phyloP scores from a whole-genome alignment of 2,329 filamentous ascomycete genomes.

The Pestalotiopsis sp. region DNA sequence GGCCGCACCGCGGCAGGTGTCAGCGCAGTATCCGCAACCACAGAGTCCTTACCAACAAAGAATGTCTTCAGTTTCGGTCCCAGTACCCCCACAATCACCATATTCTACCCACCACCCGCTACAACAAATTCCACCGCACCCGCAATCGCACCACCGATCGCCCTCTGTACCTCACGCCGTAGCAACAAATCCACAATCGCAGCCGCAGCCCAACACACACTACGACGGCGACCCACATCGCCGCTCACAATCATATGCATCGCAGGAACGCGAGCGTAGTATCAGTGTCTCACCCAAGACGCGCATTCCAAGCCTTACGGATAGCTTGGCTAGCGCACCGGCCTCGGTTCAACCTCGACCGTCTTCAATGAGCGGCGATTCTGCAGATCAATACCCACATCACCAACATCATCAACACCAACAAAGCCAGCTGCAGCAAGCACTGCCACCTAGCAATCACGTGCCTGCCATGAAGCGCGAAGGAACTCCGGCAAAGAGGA shows the following conservation, averaged over 20 bases:
- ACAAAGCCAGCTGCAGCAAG: conserved; percentile 15
- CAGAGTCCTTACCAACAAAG: conserved; percentile 64
- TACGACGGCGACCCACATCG: conserved; percentile 50
- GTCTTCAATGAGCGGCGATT: conserved; percentile 24
- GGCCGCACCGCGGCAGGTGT: conserved; percentile 44
- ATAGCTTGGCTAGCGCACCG: conserved; percentile 22
- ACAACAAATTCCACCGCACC: conserved; percentile 23
- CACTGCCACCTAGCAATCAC: conserved; percentile 24
- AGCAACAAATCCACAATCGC: conserved; percentile 31
- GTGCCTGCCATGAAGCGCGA: conserved; percentile 33
- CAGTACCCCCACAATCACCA: conserved; percentile 30
- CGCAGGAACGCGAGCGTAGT: conserved; percentile 68
- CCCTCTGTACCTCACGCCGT: conserved; percentile 37
- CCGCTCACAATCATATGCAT: conserved; percentile 52
- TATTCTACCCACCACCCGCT: conserved; percentile 28
- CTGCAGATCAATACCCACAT: conserved; percentile 23
- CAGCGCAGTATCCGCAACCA: conserved; percentile 44
- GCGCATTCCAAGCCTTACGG: conserved; percentile 53
- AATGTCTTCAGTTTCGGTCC: conserved; percentile 32
- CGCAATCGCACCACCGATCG: conserved; percentile 23
- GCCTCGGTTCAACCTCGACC: conserved; percentile 19
- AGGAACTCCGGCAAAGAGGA: conserved; percentile 47
- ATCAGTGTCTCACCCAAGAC: conserved; percentile 82
- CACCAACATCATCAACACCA: conserved; percentile 12
- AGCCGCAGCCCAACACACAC: conserved; percentile 41